Conservation (phyloP, 768 basidiomycete genomes). For the Pulveroboletus frians region DNA sequence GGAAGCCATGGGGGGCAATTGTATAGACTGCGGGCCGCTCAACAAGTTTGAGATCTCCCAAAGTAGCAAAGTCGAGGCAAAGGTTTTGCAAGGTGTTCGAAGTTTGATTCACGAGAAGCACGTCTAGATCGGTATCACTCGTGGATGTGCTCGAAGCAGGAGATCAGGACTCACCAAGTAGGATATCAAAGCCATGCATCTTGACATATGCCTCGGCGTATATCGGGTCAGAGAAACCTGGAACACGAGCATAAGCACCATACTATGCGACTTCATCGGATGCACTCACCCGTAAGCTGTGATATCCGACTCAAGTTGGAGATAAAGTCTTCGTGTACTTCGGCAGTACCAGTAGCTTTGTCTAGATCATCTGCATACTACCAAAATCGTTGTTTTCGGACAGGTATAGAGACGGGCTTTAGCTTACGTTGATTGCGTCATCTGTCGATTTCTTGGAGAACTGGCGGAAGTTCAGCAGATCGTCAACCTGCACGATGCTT, state of each 20-base stretch:
- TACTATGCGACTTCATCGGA: background rate
- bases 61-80: constrained; percentile 93
- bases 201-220: constrained; percentile 98
- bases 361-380: constrained; percentile 89
- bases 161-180: constrained; percentile 55
- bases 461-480: constrained; percentile 86
- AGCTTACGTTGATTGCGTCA: constrained; percentile 67
- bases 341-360: constrained; percentile 80
- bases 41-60: constrained; percentile 95
- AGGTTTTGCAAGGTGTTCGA: constrained; percentile 92
- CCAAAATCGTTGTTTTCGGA: background rate
- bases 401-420: background rate
- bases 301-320: constrained; percentile 91
- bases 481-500: constrained; percentile 84
- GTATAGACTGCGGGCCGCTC: constrained; percentile 94
- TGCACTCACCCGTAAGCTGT: constrained; percentile 77
- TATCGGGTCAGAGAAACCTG: constrained; percentile 96
- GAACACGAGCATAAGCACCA: background rate
- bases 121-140: constrained; percentile 47
- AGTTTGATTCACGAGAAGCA: constrained; percentile 95
- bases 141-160: background rate
- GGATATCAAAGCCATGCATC: constrained; percentile 95
- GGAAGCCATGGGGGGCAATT: constrained; percentile 94
- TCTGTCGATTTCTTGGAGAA: constrained; percentile 88
- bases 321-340: constrained; percentile 87